A percentile compares a stretch with the other conserved stretches of the same genome.
phyloP scores from a whole-genome alignment of 192 early-diverging fungal genomes.

The Umbelopsis isabellina region DNA sequence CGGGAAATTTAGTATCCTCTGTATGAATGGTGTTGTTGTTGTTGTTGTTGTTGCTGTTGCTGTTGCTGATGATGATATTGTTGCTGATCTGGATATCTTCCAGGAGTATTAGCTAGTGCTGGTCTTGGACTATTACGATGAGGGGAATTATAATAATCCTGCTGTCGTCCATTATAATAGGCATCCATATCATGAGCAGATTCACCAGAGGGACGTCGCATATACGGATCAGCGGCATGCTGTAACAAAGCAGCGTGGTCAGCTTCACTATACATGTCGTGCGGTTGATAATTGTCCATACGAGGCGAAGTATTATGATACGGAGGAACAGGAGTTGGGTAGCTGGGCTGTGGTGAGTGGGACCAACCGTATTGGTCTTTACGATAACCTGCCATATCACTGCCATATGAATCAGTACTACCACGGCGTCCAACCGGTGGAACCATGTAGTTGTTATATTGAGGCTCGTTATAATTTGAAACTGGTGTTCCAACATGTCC shows the following conservation, averaged over 20 bases:
- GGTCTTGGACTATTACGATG: background rate
- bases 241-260: constrained; percentile 4
- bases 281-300: background rate
- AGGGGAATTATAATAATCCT: background rate
- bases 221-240: constrained; percentile 1
- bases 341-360: constrained; percentile 2
- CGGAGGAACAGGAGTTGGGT: background rate
- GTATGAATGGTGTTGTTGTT: too few species aligned
- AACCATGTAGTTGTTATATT: background rate
- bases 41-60: too few species aligned
- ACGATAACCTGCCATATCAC: constrained; percentile 18
- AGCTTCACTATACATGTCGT: background rate
- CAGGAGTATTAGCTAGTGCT: too few species aligned
- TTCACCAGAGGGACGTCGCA: constrained; percentile 1
- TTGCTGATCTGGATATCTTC: too few species aligned
- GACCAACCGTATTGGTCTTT: background rate
- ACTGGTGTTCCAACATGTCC: background rate
- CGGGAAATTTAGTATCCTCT: too few species aligned
- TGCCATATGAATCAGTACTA: constrained; percentile 23
- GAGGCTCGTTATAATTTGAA: background rate
- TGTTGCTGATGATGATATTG: too few species aligned
- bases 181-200: background rate
- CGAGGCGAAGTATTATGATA: background rate
- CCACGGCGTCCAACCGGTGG: constrained; percentile 22
- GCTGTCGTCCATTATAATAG: background rate